Conservation (phyloP, 805 yeast species). For the Kluyveromyces lactis region DNA sequence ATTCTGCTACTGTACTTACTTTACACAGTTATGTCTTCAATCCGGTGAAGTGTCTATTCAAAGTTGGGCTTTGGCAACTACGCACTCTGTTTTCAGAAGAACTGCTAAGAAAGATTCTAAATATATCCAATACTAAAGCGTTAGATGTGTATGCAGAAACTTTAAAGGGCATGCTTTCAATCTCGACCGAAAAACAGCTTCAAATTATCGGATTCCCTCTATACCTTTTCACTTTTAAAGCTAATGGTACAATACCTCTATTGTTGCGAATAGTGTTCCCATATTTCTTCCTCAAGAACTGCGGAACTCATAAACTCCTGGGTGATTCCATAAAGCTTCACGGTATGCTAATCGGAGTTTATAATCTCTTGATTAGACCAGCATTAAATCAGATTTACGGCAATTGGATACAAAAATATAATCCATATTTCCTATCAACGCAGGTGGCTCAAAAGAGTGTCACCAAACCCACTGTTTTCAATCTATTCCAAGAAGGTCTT, state of each 20-base stretch:
- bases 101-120: conserved; percentile 15
- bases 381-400: conserved; percentile 9
- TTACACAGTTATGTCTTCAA: conserved; percentile 10
- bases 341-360: conserved; percentile 6
- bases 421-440: conserved; percentile 11
- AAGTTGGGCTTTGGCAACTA: conserved; percentile 22
- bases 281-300: conserved; percentile 7
- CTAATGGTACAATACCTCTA: conserved; percentile 5
- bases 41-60: conserved; percentile 15
- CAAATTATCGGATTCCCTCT: conserved; percentile 15
- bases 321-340: conserved; percentile 4
- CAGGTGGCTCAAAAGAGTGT: not conserved
- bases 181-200: conserved; percentile 12
- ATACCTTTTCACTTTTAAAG: conserved; percentile 4
- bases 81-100: conserved; percentile 22
- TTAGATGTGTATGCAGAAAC: conserved; percentile 21
- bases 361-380: conserved; percentile 7
- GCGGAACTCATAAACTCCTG: not conserved
- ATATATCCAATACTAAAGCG: conserved; percentile 22
- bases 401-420: conserved; percentile 7
- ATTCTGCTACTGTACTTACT: conserved; percentile 6
- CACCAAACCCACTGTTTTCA: not conserved
- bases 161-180: conserved; percentile 14
- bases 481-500: not conserved
- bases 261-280: conserved; percentile 6